Conservation (phyloP, 148 eudicot genomes). For the Vaccinium corymbosum region DNA sequence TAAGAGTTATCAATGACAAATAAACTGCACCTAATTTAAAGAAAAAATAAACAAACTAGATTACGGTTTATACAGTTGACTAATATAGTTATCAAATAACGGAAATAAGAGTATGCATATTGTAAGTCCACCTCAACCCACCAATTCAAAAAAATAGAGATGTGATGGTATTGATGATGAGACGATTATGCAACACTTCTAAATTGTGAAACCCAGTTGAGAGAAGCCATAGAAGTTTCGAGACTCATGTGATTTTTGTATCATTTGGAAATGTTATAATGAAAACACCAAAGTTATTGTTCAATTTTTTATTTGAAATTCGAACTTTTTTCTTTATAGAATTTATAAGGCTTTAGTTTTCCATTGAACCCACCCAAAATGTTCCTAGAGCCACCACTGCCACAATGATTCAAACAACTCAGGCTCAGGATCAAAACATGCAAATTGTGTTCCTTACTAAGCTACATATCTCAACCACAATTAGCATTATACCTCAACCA, state of each 20-base stretch:
- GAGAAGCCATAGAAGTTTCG: neutral
- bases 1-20: neutral
- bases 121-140: neutral
- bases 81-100: neutral
- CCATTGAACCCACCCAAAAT: neutral
- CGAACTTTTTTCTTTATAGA: neutral
- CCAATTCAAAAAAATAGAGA: neutral
- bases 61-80: neutral
- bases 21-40: neutral
- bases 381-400: neutral
- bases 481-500: slow-evolving; percentile 64
- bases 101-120: neutral
- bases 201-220: neutral
- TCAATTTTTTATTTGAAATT: too few species aligned
- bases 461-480: slow-evolving; percentile 10
- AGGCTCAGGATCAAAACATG: neutral
- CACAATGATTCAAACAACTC: too few species aligned
- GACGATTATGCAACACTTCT: neutral
- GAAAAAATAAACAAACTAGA: neutral
- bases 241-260: neutral
- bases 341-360: neutral
- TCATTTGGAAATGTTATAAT: neutral
- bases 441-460: neutral
- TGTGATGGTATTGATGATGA: neutral
- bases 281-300: too few species aligned